Percentiles rank a stretch among this genome's conserved stretches.
Evolutionary conservation across 75 land plant genomes (phyloP).

Genomic region (Pseudotsuga menziesii): DNA sequence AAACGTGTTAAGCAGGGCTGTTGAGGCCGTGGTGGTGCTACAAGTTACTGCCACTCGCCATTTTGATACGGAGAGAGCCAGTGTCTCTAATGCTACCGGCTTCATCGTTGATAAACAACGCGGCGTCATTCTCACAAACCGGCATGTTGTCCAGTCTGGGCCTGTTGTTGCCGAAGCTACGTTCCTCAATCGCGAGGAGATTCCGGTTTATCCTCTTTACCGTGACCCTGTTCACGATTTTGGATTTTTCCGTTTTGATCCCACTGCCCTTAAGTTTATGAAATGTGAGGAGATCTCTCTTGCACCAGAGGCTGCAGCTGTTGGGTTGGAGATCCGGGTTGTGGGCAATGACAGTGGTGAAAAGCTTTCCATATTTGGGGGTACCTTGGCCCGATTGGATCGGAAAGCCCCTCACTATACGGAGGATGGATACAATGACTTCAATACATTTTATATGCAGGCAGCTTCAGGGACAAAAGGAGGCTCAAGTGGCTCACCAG

Average conservation of each 20-base stretch:
- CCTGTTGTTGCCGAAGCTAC: conserved; percentile 95
- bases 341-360: conserved; percentile 98
- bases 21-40: conserved; percentile 86
- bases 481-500: conserved; percentile 97
- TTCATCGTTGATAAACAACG: conserved; percentile 74
- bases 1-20: conserved; percentile 57
- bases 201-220: conserved; percentile 77
- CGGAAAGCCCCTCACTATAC: conserved; percentile 93
- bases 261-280: conserved; percentile 67
- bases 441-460: conserved; percentile 94
- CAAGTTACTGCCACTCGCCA: conserved; percentile 77
- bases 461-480: conserved; percentile 99
- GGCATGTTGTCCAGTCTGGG: conserved; percentile 94
- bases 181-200: conserved; percentile 88
- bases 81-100: conserved; percentile 84
- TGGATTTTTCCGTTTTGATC: conserved; percentile 88
- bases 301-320: conserved; percentile 88
- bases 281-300: conserved; percentile 86
- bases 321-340: conserved; percentile 90
- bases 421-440: conserved; percentile 93
- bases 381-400: conserved; percentile 90
- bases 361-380: conserved; percentile 91
- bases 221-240: conserved; percentile 98
- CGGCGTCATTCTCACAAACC: conserved; percentile 84
- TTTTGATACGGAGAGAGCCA: conserved; percentile 84